Evolutionary conservation across 805 yeast species (phyloP).

Genomic region (Saccharomyces eubayanus): DNA sequence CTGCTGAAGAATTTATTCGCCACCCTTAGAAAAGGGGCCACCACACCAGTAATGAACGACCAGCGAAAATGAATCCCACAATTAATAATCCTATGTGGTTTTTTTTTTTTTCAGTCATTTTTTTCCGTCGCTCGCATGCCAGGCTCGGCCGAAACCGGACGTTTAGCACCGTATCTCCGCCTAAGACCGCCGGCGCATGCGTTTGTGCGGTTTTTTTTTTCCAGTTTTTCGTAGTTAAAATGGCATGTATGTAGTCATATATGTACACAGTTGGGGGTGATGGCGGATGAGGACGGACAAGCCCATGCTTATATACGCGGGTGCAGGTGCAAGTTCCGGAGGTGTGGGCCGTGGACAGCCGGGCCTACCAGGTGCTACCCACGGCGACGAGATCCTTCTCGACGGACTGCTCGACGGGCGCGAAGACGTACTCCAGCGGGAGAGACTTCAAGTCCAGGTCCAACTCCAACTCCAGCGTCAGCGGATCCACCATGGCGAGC

Average conservation of each 20-base stretch:
- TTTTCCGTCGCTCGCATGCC: neutral
- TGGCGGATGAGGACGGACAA: too few species aligned
- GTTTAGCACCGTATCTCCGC: neutral
- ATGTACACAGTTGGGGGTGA: neutral
- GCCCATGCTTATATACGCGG: neutral
- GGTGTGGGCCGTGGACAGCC: too few species aligned
- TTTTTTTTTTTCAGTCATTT: neutral
- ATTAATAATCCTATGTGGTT: neutral
- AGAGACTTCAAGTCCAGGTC: neutral
- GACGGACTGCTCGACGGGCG: slow-evolving; percentile 11
- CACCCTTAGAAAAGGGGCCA: neutral
- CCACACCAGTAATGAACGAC: neutral
- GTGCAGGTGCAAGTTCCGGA: too few species aligned
- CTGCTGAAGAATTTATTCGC: neutral
- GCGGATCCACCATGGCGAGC: slow-evolving; percentile 11
- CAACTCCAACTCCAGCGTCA: slow-evolving; percentile 1
- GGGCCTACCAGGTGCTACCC: slow-evolving; percentile 18
- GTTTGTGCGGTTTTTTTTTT: neutral
- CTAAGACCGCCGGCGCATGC: neutral
- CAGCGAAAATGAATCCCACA: neutral
- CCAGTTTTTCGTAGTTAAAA: neutral
- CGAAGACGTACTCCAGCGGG: slow-evolving; percentile 13
- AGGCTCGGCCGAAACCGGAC: neutral
- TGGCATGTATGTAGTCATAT: neutral
- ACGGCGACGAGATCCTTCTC: slow-evolving; percentile 16